Evolutionary conservation across 2,329 filamentous ascomycete genomes (phyloP).

Genomic region (Hypoxylon sp.): DNA sequence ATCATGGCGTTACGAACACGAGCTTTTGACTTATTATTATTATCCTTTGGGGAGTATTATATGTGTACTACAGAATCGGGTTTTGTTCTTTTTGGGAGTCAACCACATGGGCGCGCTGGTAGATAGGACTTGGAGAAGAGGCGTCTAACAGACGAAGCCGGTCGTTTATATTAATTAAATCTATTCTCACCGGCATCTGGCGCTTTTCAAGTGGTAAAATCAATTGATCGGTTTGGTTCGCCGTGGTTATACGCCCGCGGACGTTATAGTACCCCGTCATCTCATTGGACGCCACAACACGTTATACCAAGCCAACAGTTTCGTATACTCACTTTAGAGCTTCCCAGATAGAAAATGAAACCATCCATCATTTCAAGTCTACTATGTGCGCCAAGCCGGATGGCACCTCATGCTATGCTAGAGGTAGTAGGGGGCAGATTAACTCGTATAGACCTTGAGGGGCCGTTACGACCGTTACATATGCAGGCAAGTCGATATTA

Average conservation of each 20-base stretch:
- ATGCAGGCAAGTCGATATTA: neutral
- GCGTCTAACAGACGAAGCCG: conserved; percentile 38
- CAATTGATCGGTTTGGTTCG: neutral
- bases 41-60: conserved; percentile 9
- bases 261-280: neutral
- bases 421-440: neutral
- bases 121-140: conserved; percentile 30
- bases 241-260: neutral
- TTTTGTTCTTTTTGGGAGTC: conserved; percentile 20
- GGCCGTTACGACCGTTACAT: neutral
- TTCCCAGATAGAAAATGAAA: neutral
- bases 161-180: conserved; percentile 34
- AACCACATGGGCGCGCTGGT: conserved; percentile 22
- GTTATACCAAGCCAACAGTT: neutral
- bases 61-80: conserved; percentile 13
- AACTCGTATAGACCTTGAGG: neutral
- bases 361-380: neutral
- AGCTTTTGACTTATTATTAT: conserved; percentile 17
- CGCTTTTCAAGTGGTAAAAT: neutral
- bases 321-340: neutral
- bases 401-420: neutral
- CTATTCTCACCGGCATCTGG: conserved; percentile 12
- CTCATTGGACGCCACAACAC: neutral
- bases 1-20: conserved; percentile 34
- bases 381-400: neutral